phyloP scores from a whole-genome alignment of 768 basidiomycete genomes.

The Chalciporus pseudorubinellus region DNA sequence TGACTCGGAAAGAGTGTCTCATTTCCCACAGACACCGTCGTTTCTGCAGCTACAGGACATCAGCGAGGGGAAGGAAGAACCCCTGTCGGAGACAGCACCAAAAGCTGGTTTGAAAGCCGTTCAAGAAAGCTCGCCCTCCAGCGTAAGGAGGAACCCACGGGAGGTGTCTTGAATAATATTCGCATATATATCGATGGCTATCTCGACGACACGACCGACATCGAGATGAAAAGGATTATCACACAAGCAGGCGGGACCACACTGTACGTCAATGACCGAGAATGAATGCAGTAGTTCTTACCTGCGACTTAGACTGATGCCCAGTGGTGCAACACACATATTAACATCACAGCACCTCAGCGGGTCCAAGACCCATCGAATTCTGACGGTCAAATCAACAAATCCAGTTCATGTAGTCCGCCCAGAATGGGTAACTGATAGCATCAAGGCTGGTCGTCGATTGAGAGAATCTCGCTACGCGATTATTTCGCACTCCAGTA shows the following conservation, averaged over 20 bases:
- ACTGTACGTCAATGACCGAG: constrained; percentile 43
- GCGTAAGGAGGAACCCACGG: constrained; percentile 9
- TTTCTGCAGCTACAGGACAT: constrained; percentile 67
- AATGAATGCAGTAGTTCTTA: not conserved
- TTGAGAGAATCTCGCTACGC: constrained; percentile 59
- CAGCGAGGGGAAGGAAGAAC: constrained; percentile 53
- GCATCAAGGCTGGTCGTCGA: constrained; percentile 57
- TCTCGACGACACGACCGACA: constrained; percentile 68
- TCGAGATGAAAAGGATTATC: constrained; percentile 73
- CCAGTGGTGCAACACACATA: constrained; percentile 74
- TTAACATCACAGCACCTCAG: constrained; percentile 70
- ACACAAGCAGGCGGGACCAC: constrained; percentile 63
- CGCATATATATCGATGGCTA: constrained; percentile 72
- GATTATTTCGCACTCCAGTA: constrained; percentile 41
- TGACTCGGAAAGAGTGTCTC: not conserved
- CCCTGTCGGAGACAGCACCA: constrained; percentile 26
- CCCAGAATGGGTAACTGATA: constrained; percentile 75
- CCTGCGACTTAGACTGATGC: constrained; percentile 41
- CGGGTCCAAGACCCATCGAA: constrained; percentile 67
- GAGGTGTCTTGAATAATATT: constrained; percentile 40
- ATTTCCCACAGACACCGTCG: constrained; percentile 48
- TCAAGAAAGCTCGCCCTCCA: constrained; percentile 43
- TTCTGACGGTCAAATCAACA: constrained; percentile 51
- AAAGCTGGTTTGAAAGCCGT: constrained; percentile 42
- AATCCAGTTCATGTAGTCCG: constrained; percentile 60